Conservation (phyloP, 345 rosid genomes). For the Crucihimalaya himalaica region DNA sequence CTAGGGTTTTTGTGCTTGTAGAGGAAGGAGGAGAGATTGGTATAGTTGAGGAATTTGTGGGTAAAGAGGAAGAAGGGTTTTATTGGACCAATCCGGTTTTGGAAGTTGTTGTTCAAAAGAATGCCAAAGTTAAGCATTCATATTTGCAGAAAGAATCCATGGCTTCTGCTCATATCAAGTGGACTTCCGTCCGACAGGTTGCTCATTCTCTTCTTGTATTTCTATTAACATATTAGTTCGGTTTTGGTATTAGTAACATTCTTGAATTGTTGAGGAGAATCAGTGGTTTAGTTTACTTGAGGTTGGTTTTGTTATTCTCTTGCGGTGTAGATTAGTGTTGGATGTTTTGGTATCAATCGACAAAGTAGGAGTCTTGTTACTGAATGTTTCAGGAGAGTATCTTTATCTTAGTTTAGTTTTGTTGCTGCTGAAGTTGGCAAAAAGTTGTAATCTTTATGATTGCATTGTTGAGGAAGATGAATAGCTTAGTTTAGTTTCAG, state of each 20-base stretch:
- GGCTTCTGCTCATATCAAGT: slow-evolving; percentile 78
- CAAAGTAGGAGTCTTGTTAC: background rate
- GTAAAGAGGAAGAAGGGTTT: slow-evolving; percentile 50
- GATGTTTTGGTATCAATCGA: background rate
- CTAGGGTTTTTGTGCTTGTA: slow-evolving; percentile 76
- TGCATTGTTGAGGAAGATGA: background rate
- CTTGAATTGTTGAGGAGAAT: background rate
- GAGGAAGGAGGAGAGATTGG: slow-evolving; percentile 84
- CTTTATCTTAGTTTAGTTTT: too few species aligned
- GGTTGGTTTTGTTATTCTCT: slow-evolving; percentile 3
- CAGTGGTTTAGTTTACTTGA: background rate
- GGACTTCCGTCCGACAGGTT: slow-evolving; percentile 90
- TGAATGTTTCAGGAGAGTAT: background rate
- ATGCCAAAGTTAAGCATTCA: slow-evolving; percentile 73
- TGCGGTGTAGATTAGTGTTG: background rate
- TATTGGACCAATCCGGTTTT: slow-evolving; percentile 86
- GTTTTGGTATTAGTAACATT: background rate
- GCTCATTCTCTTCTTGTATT: slow-evolving; percentile 6
- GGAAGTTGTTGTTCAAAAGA: slow-evolving; percentile 63
- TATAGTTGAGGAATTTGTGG: slow-evolving; percentile 72
- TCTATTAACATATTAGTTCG: background rate
- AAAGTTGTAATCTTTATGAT: slow-evolving; percentile 19
- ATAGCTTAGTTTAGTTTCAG: background rate
- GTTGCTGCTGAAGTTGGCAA: background rate
- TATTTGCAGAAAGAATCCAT: slow-evolving; percentile 80